Evolutionary conservation across 116 monocot genomes (phyloP).

Genomic region (Posidonia oceanica): DNA sequence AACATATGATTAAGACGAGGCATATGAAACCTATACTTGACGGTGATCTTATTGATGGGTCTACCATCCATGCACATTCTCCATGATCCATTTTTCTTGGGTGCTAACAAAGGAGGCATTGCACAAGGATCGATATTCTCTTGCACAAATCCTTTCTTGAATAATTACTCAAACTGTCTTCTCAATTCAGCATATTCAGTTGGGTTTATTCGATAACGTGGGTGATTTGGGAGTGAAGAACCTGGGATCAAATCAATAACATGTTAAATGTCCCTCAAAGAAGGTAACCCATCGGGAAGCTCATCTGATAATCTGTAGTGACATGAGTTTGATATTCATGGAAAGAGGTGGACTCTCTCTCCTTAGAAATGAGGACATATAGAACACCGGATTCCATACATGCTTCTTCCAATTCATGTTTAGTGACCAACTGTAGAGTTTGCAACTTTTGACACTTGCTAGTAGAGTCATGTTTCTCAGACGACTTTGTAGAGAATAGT

Average conservation of each 20-base stretch:
- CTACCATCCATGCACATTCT: conserved; percentile 2
- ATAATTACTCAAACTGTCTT: too few relatives aligned
- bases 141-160: neutral
- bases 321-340: neutral
- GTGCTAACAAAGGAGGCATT: neutral
- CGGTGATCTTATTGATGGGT: conserved; percentile 3
- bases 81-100: conserved; percentile 5
- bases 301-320: neutral
- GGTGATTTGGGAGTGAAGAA: neutral
- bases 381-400: too few relatives aligned
- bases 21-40: neutral
- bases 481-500: neutral
- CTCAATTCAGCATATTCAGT: too few relatives aligned
- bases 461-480: neutral
- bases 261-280: neutral
- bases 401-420: too few relatives aligned
- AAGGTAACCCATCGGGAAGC: neutral
- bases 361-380: neutral
- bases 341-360: neutral
- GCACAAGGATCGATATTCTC: neutral
- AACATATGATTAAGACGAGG: conserved; percentile 1
- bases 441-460: too few relatives aligned
- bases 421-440: too few relatives aligned
- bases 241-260: neutral
- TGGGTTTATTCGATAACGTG: neutral